A percentile compares a stretch with the other conserved stretches of the same genome.
Evolutionary conservation across 1,284 basidiomycete genomes (phyloP).

Genomic region (Nidula niveotomentosa): DNA sequence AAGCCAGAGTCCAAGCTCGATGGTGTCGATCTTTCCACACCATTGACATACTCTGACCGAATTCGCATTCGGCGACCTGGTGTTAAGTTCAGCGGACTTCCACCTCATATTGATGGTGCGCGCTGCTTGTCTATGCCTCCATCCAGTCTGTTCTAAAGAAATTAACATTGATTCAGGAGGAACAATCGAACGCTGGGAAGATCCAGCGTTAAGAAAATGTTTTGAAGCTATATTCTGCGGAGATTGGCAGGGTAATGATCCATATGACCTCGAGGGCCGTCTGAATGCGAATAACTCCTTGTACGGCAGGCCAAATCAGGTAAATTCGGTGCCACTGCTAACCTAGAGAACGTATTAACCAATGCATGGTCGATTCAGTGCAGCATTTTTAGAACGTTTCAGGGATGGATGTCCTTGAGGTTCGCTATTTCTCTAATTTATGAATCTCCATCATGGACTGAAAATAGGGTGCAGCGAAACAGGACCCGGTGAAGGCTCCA

Average conservation of each 20-base stretch:
- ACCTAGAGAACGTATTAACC: neutral
- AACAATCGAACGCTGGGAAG: slow-evolving; percentile 77
- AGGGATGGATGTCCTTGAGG: slow-evolving; percentile 64
- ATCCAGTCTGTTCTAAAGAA: slow-evolving; percentile 4
- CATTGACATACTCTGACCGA: slow-evolving; percentile 70
- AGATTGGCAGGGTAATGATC: slow-evolving; percentile 60
- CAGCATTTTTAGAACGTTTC: slow-evolving; percentile 71
- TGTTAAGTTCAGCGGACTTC: slow-evolving; percentile 53
- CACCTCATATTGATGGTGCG: slow-evolving; percentile 68
- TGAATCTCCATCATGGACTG: slow-evolving; percentile 25
- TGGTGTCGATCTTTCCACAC: slow-evolving; percentile 54
- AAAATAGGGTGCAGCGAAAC: neutral
- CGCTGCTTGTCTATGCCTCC: neutral
- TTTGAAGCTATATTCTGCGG: slow-evolving; percentile 62
- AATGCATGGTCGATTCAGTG: slow-evolving; percentile 28
- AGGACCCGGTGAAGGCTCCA: slow-evolving; percentile 44
- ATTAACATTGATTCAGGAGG: slow-evolving; percentile 40
- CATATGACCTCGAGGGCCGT: slow-evolving; percentile 53
- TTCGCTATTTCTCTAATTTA: slow-evolving; percentile 12
- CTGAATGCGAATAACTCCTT: slow-evolving; percentile 38
- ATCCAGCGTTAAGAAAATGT: slow-evolving; percentile 54
- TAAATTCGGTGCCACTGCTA: neutral
- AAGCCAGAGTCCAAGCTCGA: slow-evolving; percentile 26
- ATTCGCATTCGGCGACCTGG: slow-evolving; percentile 75
- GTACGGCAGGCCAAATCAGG: neutral